These are phyloP conservation scores for Leptographium radiaticola DNA, from an alignment of 2,329 filamentous ascomycete species.

Conservation along the genomic window DNA sequence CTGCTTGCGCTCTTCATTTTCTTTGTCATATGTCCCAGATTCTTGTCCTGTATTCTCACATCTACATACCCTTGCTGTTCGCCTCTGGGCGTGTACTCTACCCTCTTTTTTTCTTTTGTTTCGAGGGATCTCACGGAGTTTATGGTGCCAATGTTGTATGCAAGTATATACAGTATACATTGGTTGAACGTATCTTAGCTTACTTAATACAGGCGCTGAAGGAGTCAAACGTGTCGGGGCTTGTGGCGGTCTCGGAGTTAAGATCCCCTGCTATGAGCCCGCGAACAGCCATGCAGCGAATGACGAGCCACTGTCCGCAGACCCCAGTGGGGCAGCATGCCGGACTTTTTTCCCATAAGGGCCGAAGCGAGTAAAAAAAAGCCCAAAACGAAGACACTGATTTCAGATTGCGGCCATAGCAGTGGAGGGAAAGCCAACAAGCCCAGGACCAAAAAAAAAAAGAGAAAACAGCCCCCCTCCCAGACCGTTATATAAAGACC, in stretches of 20 bases:
- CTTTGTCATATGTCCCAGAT: not conserved
- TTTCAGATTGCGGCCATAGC: not conserved
- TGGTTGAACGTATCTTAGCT: too few relatives aligned
- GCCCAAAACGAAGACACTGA: not conserved
- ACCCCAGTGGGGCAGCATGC: not conserved
- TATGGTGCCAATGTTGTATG: too few relatives aligned
- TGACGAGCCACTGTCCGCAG: not conserved
- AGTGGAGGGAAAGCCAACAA: not conserved
- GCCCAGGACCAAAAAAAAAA: not conserved
- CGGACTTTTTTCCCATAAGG: not conserved
- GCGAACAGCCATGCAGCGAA: not conserved
- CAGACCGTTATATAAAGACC: not conserved
- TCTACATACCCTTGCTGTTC: not conserved
- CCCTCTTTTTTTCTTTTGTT: not conserved
- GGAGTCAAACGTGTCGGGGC: too few relatives aligned
- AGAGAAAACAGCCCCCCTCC: not conserved
- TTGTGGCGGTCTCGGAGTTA: not conserved
- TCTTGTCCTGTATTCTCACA: not conserved
- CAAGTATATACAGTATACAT: too few relatives aligned
- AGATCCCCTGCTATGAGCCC: not conserved
- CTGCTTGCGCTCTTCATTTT: not conserved
- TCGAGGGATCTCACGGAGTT: not conserved
- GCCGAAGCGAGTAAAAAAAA: not conserved
- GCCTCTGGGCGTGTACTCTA: not conserved
- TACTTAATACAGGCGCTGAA: too few relatives aligned